Evolutionary conservation across 495 filamentous ascomycete genomes (phyloP).

Genomic region (Talaromyces ruber): DNA sequence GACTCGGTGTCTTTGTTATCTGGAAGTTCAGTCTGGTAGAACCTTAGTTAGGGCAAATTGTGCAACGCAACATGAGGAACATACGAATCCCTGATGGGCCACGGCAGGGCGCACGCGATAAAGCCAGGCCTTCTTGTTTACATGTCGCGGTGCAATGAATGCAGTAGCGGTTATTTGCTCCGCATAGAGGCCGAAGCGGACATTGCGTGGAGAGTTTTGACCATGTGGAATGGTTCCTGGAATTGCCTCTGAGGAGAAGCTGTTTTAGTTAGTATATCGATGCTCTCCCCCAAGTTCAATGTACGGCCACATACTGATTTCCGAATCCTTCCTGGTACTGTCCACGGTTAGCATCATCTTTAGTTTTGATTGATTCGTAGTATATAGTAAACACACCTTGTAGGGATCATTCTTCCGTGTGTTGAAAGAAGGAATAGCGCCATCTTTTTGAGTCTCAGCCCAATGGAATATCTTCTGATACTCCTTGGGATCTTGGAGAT

Average conservation of each 20-base stretch:
- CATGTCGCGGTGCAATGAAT: conserved; percentile 28
- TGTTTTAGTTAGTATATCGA: conserved; percentile 7
- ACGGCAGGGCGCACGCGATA: conserved; percentile 41
- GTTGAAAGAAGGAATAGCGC: conserved; percentile 35
- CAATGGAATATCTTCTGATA: conserved; percentile 52
- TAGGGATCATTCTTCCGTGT: conserved; percentile 46
- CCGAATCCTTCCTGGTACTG: conserved; percentile 48
- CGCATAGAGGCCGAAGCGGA: conserved; percentile 33
- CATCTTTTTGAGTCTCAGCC: conserved; percentile 48
- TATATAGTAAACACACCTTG: conserved; percentile 21
- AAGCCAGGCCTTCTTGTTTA: conserved; percentile 41
- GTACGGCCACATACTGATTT: conserved; percentile 35
- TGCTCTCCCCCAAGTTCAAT: neutral
- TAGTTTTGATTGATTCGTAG: neutral
- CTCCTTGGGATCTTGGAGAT: conserved; percentile 27
- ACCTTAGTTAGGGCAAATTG: conserved; percentile 6
- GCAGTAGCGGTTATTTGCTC: conserved; percentile 35
- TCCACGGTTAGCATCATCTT: conserved; percentile 12
- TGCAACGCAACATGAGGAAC: neutral
- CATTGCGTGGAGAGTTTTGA: conserved; percentile 38
- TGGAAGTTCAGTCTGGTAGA: conserved; percentile 32
- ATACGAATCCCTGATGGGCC: conserved; percentile 42
- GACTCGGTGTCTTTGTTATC: conserved; percentile 32
- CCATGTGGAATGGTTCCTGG: conserved; percentile 40
- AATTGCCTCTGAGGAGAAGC: conserved; percentile 38